phyloP scores from a whole-genome alignment of 805 yeast species.

The Scheffersomyces coipomensis region DNA sequence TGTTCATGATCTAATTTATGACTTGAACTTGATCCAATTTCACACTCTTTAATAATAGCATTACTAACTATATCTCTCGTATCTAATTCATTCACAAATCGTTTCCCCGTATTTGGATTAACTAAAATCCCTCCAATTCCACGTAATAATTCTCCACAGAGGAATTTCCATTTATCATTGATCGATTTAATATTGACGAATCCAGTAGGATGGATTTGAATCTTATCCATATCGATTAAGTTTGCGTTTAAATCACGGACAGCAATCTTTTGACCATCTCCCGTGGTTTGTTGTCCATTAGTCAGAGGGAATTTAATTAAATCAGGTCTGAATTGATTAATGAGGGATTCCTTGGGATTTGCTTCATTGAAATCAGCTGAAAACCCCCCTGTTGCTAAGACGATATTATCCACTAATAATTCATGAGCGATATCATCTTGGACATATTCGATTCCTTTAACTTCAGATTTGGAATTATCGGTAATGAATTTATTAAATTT shows the following conservation, averaged over 20 bases:
- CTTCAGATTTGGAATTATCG: conserved; percentile 11
- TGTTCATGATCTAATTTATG: conserved; percentile 3
- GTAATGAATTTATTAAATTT: conserved; percentile 3
- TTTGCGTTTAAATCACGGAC: conserved; percentile 43
- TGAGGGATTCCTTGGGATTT: conserved; percentile 24
- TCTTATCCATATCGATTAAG: conserved; percentile 55
- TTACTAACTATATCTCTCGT: conserved; percentile 55
- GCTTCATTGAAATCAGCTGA: conserved; percentile 33
- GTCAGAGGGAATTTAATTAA: conserved; percentile 49
- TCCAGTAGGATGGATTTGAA: conserved; percentile 66
- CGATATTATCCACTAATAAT: conserved; percentile 23
- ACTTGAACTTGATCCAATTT: conserved; percentile 9
- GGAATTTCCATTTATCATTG: conserved; percentile 46
- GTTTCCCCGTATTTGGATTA: conserved; percentile 40
- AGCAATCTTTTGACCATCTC: conserved; percentile 58
- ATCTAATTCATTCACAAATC: conserved; percentile 54
- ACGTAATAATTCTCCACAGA: conserved; percentile 60
- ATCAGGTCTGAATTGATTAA: conserved; percentile 47
- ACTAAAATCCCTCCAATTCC: conserved; percentile 59
- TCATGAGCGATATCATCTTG: conserved; percentile 15
- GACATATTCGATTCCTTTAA: conserved; percentile 43
- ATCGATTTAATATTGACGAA: conserved; percentile 44
- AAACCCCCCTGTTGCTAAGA: conserved; percentile 62
- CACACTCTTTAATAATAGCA: conserved; percentile 31
- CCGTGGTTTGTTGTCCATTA: conserved; percentile 54